phyloP scores from a whole-genome alignment of 805 yeast genomes.

The Vanderwaltozyma verrucispora region DNA sequence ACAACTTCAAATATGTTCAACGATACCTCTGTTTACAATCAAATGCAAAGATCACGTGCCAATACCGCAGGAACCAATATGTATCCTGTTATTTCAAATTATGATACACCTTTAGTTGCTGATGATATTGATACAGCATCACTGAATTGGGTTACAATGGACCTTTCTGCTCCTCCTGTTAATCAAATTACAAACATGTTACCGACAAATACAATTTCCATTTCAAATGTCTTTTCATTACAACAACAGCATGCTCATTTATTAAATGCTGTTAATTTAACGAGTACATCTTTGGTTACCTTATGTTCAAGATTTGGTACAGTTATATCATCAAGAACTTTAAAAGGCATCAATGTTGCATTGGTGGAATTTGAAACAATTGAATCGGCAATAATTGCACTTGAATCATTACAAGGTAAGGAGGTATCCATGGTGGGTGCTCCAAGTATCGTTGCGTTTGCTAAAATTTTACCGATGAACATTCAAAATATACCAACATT shows the following conservation, averaged over 20 bases:
- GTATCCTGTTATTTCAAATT: background rate
- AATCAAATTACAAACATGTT: constrained; percentile 57
- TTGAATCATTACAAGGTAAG: constrained; percentile 69
- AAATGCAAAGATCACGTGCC: constrained; percentile 2
- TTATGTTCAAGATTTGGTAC: constrained; percentile 54
- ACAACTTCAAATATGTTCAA: constrained; percentile 26
- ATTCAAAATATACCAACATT: constrained; percentile 17
- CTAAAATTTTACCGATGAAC: constrained; percentile 42
- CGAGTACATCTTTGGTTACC: constrained; percentile 42
- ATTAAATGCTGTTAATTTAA: constrained; percentile 35
- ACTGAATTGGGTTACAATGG: constrained; percentile 56
- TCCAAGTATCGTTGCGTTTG: constrained; percentile 73
- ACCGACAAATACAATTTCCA: constrained; percentile 72
- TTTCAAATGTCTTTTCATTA: constrained; percentile 51
- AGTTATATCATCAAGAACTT: constrained; percentile 48
- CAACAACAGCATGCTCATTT: constrained; percentile 43
- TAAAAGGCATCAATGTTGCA: constrained; percentile 40
- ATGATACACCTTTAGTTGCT: constrained; percentile 29
- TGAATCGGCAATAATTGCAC: constrained; percentile 71
- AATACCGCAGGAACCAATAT: background rate
- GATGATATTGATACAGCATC: constrained; percentile 55
- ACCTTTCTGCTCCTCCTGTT: constrained; percentile 61
- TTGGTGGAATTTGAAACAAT: constrained; percentile 63
- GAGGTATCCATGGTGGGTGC: constrained; percentile 68
- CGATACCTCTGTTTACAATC: constrained; percentile 20